phyloP scores from a whole-genome alignment of 2,329 filamentous ascomycete genomes.

The Aspergillus persii region DNA sequence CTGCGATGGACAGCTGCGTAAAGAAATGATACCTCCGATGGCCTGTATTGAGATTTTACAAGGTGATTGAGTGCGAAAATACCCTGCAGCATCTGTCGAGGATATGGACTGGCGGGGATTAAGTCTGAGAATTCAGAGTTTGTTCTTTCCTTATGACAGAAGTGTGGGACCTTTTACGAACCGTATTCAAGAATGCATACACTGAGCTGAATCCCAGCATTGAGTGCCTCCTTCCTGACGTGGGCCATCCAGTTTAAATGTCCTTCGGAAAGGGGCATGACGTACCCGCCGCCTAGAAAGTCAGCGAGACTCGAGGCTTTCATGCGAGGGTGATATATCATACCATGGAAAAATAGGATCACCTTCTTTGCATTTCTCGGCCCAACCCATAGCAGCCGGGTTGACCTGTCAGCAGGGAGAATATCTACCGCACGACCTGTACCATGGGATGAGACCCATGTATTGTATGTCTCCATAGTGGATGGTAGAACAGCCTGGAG shows the following conservation, averaged over 20 bases:
- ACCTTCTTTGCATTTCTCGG: constrained; percentile 13
- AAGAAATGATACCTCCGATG: constrained; percentile 8
- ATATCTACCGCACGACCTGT: background rate
- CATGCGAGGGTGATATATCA: background rate
- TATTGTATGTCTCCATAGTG: constrained; percentile 18
- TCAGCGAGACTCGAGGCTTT: background rate
- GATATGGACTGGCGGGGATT: constrained; percentile 17
- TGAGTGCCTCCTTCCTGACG: constrained; percentile 9
- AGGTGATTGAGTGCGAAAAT: constrained; percentile 18
- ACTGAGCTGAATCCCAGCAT: constrained; percentile 10
- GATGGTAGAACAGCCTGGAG: constrained; percentile 19
- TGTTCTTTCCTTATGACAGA: no score
- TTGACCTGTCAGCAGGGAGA: constrained; percentile 7
- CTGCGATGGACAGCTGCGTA: background rate
- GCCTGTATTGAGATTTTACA: constrained; percentile 12
- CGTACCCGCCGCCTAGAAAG: constrained; percentile 22
- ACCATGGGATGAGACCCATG: constrained; percentile 9
- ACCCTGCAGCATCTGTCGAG: constrained; percentile 20
- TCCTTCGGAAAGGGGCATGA: constrained; percentile 21
- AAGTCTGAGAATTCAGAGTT: constrained; percentile 11
- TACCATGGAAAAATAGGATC: constrained; percentile 24
- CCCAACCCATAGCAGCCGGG: constrained; percentile 19
- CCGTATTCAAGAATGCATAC: constrained; percentile 19
- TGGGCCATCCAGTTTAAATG: constrained; percentile 24
- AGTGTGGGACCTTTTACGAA: background rate